A percentile compares a stretch with the other conserved stretches of the same genome.
phyloP scores from a whole-genome alignment of 2,329 filamentous ascomycete species.

The Hymenoscyphus infarciens region DNA sequence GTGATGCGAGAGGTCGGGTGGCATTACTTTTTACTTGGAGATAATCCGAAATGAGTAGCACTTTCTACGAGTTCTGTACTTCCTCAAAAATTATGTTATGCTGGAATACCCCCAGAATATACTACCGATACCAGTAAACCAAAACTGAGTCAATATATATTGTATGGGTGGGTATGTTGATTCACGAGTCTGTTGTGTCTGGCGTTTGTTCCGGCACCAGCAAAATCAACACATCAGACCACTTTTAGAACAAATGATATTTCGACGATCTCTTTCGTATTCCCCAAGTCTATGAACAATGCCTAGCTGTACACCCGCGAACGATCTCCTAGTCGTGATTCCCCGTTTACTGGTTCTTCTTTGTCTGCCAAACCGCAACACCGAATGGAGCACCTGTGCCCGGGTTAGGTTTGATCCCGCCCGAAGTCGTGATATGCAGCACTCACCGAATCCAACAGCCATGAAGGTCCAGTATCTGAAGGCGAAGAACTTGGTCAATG shows the following conservation, averaged over 20 bases:
- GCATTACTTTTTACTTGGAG: background rate
- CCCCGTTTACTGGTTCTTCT: conserved; percentile 36
- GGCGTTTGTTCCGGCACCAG: background rate
- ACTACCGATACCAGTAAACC: background rate
- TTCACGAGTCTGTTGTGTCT: background rate
- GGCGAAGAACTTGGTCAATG: conserved; percentile 80
- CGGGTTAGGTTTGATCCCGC: conserved; percentile 22
- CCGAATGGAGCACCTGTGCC: conserved; percentile 52
- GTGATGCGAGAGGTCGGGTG: background rate
- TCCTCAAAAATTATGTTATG: background rate
- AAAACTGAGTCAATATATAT: background rate
- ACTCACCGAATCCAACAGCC: conserved; percentile 47
- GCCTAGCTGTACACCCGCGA: conserved; percentile 21
- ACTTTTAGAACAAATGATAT: background rate
- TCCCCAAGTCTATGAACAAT: conserved; percentile 11
- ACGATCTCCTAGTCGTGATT: conserved; percentile 6
- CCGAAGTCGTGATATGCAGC: conserved; percentile 1
- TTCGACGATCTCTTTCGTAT: conserved; percentile 12
- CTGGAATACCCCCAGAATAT: background rate
- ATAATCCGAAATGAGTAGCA: background rate
- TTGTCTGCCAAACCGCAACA: conserved; percentile 48
- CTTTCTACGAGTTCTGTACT: background rate
- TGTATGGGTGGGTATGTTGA: background rate
- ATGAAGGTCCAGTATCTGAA: conserved; percentile 80
- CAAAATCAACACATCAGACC: background rate